A percentile compares a stretch with the other conserved stretches of the same genome.
These are phyloP conservation scores for Syzygium syzygioides DNA, from an alignment of 441 rosid genomes.

Conservation along the genomic window DNA sequence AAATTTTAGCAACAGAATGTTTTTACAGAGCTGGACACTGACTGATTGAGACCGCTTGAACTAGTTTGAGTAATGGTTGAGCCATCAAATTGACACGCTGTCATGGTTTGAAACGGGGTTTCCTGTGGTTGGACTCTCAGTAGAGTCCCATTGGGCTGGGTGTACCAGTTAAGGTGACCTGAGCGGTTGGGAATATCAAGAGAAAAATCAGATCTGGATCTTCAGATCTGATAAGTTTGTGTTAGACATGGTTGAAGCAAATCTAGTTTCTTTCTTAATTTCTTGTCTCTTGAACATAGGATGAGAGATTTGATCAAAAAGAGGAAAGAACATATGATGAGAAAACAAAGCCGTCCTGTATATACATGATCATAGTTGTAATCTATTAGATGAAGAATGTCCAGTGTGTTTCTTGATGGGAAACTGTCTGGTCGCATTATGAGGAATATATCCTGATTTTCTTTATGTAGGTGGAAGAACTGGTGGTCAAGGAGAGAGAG, in stretches of 20 bases:
- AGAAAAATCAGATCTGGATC: neutral
- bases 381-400: neutral
- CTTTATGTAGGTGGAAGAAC: conserved; percentile 60
- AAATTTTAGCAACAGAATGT: neutral
- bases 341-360: neutral
- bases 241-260: neutral
- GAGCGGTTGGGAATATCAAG: neutral
- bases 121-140: neutral
- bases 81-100: neutral
- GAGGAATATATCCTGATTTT: neutral
- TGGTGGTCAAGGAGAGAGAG: conserved; percentile 74
- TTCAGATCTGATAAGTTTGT: neutral
- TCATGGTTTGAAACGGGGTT: neutral
- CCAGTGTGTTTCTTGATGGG: neutral
- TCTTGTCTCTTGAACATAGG: neutral
- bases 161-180: neutral
- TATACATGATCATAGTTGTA: neutral
- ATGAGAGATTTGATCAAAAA: neutral
- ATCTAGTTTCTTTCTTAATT: neutral
- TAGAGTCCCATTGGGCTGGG: neutral
- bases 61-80: neutral
- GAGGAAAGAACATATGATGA: neutral
- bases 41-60: neutral
- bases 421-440: neutral
- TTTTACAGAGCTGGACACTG: neutral